Evolutionary conservation across 2,329 filamentous ascomycete genomes (phyloP).

Genomic region (Trichoderma sp.): DNA sequence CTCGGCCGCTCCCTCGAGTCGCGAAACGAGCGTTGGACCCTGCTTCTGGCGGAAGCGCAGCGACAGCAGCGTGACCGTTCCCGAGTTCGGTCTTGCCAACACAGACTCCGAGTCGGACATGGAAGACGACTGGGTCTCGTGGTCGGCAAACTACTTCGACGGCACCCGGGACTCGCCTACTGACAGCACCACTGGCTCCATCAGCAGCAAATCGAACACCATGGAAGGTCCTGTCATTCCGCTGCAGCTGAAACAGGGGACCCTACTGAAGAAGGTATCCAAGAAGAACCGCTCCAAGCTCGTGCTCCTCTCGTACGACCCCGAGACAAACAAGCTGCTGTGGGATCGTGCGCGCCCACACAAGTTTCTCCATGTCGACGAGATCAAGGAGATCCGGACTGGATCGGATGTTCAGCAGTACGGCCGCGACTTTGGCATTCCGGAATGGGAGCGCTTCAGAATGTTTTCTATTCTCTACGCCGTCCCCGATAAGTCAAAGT

Average conservation of each 20-base stretch:
- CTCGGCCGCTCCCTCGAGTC: constrained; percentile 72
- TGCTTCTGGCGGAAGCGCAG: constrained; percentile 85
- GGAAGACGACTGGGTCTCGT: constrained; percentile 49
- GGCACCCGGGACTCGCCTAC: constrained; percentile 50
- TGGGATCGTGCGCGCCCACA: constrained; percentile 80
- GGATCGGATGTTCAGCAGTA: constrained; percentile 86
- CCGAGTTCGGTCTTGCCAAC: constrained; percentile 47
- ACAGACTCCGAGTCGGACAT: constrained; percentile 62
- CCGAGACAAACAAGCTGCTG: constrained; percentile 80
- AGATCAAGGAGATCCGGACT: constrained; percentile 86
- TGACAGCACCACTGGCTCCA: constrained; percentile 51
- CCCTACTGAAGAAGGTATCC: constrained; percentile 77
- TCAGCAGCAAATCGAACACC: constrained; percentile 47
- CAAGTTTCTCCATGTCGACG: constrained; percentile 91
- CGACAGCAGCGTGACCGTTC: constrained; percentile 78
- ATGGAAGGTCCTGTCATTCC: constrained; percentile 74
- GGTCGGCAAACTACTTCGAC: constrained; percentile 47
- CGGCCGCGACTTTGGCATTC: constrained; percentile 76
- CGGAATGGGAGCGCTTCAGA: constrained; percentile 65
- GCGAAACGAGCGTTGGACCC: constrained; percentile 87
- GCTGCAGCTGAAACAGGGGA: constrained; percentile 75
- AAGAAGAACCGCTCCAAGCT: constrained; percentile 76
- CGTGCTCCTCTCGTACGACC: constrained; percentile 73
- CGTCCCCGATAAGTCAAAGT: constrained; percentile 75
- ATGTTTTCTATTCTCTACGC: constrained; percentile 93